These are phyloP conservation scores for Caryopteris hybrid DNA, from an alignment of 305 asterid species.

Conservation along the genomic window DNA sequence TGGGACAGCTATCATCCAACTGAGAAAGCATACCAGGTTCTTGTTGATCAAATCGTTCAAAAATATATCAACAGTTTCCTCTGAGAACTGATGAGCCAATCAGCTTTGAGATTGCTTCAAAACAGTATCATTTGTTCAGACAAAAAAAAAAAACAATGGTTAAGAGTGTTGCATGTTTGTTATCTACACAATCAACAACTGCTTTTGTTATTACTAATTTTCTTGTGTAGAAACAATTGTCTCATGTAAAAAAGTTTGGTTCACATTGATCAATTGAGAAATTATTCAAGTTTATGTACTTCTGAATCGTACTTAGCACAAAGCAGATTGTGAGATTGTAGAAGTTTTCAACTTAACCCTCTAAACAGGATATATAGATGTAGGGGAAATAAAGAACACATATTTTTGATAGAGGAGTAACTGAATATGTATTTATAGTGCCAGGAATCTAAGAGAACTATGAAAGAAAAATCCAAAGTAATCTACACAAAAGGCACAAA, in stretches of 20 bases:
- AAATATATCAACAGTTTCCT: constrained; percentile 25
- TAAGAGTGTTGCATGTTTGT: neutral
- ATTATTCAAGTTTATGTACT: too few relatives aligned
- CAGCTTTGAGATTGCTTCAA: neutral
- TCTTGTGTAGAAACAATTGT: neutral
- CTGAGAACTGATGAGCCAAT: constrained; percentile 10
- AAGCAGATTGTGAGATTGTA: too few relatives aligned
- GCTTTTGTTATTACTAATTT: neutral
- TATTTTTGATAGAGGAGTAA: too few relatives aligned
- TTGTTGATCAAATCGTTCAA: constrained; percentile 31
- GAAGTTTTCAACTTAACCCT: neutral
- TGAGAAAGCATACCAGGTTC: constrained; percentile 48
- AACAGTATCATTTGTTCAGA: neutral
- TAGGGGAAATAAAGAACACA: too few relatives aligned
- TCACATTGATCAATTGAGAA: neutral
- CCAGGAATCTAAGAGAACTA: too few relatives aligned
- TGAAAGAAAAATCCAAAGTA: too few relatives aligned
- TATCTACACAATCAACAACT: neutral
- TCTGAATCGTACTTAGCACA: too few relatives aligned
- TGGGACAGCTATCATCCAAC: constrained; percentile 96
- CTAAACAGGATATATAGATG: neutral
- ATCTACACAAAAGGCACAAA: neutral
- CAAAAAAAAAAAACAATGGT: neutral
- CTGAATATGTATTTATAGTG: too few relatives aligned
- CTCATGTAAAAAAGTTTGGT: neutral